Conservation (phyloP, 257 asterid genomes). For the Apocynum venetum region DNA sequence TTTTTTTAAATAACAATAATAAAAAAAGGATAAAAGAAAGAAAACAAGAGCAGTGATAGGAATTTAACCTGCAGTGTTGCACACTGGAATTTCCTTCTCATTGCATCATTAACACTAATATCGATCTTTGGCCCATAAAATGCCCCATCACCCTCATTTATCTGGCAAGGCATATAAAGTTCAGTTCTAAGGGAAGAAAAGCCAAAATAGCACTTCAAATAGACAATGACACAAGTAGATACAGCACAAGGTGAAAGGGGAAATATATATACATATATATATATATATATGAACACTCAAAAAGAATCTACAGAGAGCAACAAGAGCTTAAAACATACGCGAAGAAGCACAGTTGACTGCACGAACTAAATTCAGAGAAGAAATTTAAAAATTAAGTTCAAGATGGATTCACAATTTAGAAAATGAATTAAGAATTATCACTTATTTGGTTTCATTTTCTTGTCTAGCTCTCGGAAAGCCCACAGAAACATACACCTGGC, state of each 20-base stretch:
- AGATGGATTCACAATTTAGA: background rate
- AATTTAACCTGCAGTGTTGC: slow-evolving; percentile 85
- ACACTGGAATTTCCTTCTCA: slow-evolving; percentile 94
- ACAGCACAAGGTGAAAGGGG: background rate
- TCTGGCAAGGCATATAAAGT: slow-evolving; percentile 38
- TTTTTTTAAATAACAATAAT: background rate
- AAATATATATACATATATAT: no score
- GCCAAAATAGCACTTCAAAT: background rate
- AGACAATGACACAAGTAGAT: background rate
- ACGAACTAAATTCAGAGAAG: background rate
- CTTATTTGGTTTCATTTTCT: background rate
- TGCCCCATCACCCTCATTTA: slow-evolving; percentile 96
- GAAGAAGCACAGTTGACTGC: background rate
- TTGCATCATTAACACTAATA: slow-evolving; percentile 87
- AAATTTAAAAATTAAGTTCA: background rate
- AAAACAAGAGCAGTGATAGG: slow-evolving; percentile 3
- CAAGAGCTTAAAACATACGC: background rate
- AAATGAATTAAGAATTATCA: background rate
- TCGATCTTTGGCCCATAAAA: slow-evolving; percentile 97
- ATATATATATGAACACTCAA: background rate
- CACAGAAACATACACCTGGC: no score
- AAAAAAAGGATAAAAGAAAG: background rate
- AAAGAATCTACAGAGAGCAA: background rate
- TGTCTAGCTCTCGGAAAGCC: no score
- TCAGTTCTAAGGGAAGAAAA: slow-evolving; percentile 16